phyloP scores from a whole-genome alignment of 2,329 filamentous ascomycete species.

The Nemania bipapillata region DNA sequence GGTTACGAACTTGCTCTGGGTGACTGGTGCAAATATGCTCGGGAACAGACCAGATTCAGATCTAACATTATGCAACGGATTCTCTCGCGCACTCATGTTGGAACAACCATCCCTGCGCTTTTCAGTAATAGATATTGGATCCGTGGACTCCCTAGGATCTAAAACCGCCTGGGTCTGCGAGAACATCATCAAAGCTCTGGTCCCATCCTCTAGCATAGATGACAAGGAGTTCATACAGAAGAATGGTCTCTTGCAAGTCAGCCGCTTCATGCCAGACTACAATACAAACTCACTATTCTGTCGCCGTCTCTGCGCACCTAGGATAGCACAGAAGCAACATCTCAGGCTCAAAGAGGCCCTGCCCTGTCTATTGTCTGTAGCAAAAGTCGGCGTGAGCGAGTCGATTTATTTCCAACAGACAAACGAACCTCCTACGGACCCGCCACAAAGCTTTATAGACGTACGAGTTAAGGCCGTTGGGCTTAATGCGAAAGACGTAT shows the following conservation, averaged over 20 bases:
- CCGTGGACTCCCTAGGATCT: background rate
- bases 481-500: slow-evolving; percentile 45
- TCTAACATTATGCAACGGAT: slow-evolving; percentile 31
- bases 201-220: no score
- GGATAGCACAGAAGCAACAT: no score
- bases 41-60: slow-evolving; percentile 25
- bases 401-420: slow-evolving; percentile 39
- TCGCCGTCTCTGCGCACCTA: no score
- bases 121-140: slow-evolving; percentile 29
- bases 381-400: slow-evolving; percentile 45
- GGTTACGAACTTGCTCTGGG: slow-evolving; percentile 26
- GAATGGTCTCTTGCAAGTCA: slow-evolving; percentile 37
- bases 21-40: slow-evolving; percentile 35
- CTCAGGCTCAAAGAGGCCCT: no score
- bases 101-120: slow-evolving; percentile 33
- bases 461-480: slow-evolving; percentile 31
- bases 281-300: slow-evolving; percentile 35
- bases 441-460: slow-evolving; percentile 21
- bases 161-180: no score
- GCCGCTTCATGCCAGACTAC: slow-evolving; percentile 42
- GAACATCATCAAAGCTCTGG: no score
- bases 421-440: background rate
- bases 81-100: slow-evolving; percentile 37
- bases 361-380: no score
- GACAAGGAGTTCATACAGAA: slow-evolving; percentile 35